Evolutionary conservation across 1,284 basidiomycete species (phyloP).

Genomic region (Phlebopus sp.): DNA sequence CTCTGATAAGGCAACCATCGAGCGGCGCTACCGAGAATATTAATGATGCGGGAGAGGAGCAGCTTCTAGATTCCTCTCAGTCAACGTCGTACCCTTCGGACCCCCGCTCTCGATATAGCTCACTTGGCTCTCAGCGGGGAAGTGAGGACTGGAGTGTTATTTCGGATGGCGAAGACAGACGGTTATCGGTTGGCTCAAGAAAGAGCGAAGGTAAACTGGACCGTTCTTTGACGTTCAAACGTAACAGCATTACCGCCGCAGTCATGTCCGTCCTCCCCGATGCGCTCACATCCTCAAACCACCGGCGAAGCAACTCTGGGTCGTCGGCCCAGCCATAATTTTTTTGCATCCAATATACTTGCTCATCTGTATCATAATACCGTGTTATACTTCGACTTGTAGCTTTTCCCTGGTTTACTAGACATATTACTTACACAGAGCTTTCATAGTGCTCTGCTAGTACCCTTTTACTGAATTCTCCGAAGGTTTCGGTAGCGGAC

Average conservation of each 20-base stretch:
- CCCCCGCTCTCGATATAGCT: slow-evolving; percentile 54
- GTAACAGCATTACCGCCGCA: slow-evolving; percentile 59
- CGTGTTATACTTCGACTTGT: slow-evolving; percentile 12
- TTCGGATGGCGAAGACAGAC: slow-evolving; percentile 64
- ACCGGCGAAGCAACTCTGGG: slow-evolving; percentile 37
- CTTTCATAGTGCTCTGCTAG: slow-evolving; percentile 75
- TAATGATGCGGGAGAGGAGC: slow-evolving; percentile 43
- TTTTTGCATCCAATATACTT: not conserved
- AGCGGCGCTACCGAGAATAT: slow-evolving; percentile 39
- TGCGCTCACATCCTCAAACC: slow-evolving; percentile 43
- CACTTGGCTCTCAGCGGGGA: slow-evolving; percentile 48
- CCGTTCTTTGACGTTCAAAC: slow-evolving; percentile 41
- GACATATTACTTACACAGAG: slow-evolving; percentile 19
- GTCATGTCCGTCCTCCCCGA: slow-evolving; percentile 60
- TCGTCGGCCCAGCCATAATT: slow-evolving; percentile 20
- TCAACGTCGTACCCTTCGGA: slow-evolving; percentile 32
- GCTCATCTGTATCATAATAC: slow-evolving; percentile 6
- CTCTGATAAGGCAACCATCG: slow-evolving; percentile 64
- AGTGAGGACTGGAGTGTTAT: slow-evolving; percentile 86
- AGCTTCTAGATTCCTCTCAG: slow-evolving; percentile 23
- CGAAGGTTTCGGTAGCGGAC: slow-evolving; percentile 73
- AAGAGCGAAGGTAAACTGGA: slow-evolving; percentile 32
- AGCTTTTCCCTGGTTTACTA: slow-evolving; percentile 7
- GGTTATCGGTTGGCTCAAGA: slow-evolving; percentile 50
- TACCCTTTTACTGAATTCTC: slow-evolving; percentile 82